phyloP scores from a whole-genome alignment of 306 rosid genomes.

The Trifolium pratense region DNA sequence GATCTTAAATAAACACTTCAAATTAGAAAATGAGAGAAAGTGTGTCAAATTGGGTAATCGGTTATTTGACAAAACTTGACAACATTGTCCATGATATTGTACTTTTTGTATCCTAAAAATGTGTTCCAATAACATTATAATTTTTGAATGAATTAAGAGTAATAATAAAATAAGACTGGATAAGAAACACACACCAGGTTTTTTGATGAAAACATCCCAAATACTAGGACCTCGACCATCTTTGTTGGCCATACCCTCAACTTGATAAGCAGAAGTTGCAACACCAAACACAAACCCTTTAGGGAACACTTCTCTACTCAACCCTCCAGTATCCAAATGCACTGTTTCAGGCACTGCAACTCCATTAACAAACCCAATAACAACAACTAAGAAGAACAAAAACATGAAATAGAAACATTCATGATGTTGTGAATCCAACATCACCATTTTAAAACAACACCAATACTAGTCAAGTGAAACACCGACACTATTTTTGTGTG shows the following conservation, averaged over 20 bases:
- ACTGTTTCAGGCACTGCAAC: conserved; percentile 35
- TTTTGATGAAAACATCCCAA: conserved; percentile 75
- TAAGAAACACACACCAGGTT: conserved; percentile 55
- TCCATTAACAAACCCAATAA: neutral
- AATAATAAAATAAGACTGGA: neutral
- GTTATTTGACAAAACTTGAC: too few relatives aligned
- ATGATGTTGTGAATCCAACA: conserved; percentile 2
- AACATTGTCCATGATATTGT: too few relatives aligned
- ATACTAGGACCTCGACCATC: conserved; percentile 99
- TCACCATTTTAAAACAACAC: neutral
- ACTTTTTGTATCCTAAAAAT: too few relatives aligned
- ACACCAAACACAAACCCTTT: conserved; percentile 81
- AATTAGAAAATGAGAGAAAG: too few relatives aligned
- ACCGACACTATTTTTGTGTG: too few relatives aligned
- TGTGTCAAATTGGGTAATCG: too few relatives aligned
- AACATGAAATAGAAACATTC: neutral
- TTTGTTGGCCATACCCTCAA: conserved; percentile 81
- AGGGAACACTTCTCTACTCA: conserved; percentile 59
- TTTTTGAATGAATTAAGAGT: too few relatives aligned
- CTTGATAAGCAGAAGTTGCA: conserved; percentile 91
- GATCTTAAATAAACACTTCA: too few relatives aligned
- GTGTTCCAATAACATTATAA: too few relatives aligned
- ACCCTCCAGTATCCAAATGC: conserved; percentile 58
- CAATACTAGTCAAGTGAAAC: too few relatives aligned
- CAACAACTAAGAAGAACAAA: neutral